phyloP scores from a whole-genome alignment of 129 eudicot genomes.

The Chrysanthemum lavandulifolium region DNA sequence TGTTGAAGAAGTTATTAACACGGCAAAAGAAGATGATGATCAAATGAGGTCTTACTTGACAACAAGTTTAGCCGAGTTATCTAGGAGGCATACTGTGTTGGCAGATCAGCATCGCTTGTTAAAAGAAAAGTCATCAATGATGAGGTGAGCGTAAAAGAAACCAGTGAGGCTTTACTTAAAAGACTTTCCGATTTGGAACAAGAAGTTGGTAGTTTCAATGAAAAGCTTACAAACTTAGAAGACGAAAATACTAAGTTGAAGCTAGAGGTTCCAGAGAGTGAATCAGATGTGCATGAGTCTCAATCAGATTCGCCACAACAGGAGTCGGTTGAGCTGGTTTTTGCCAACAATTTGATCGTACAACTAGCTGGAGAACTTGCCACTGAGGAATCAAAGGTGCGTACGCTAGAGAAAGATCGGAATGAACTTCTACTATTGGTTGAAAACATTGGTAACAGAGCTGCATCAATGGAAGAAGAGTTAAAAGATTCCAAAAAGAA shows the following conservation, averaged over 20 bases:
- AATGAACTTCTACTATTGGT: slow-evolving; percentile 36
- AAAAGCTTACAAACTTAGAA: slow-evolving; percentile 42
- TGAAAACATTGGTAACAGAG: slow-evolving; percentile 22
- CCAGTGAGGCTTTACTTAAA: no score
- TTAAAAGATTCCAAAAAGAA: slow-evolving; percentile 35
- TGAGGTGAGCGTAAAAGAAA: no score
- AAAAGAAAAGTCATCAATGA: no score
- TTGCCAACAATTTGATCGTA: neutral
- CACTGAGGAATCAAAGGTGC: slow-evolving; percentile 44
- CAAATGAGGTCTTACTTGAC: slow-evolving; percentile 31
- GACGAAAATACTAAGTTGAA: slow-evolving; percentile 30
- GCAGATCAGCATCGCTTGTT: slow-evolving; percentile 26
- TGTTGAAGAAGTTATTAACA: no score
- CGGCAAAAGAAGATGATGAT: no score
- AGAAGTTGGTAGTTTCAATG: slow-evolving; percentile 38
- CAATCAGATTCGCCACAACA: no score
- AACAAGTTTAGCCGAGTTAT: slow-evolving; percentile 43
- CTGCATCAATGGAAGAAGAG: slow-evolving; percentile 28
- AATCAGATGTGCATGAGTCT: neutral
- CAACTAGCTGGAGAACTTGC: slow-evolving; percentile 20
- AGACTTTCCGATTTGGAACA: slow-evolving; percentile 42
- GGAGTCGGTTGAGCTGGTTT: neutral
- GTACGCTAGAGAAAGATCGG: slow-evolving; percentile 45
- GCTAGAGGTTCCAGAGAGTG: slow-evolving; percentile 22
- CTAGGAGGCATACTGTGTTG: slow-evolving; percentile 41